Conservation (phyloP, 1,284 basidiomycete species). For the Ceratobasidium sp. region DNA sequence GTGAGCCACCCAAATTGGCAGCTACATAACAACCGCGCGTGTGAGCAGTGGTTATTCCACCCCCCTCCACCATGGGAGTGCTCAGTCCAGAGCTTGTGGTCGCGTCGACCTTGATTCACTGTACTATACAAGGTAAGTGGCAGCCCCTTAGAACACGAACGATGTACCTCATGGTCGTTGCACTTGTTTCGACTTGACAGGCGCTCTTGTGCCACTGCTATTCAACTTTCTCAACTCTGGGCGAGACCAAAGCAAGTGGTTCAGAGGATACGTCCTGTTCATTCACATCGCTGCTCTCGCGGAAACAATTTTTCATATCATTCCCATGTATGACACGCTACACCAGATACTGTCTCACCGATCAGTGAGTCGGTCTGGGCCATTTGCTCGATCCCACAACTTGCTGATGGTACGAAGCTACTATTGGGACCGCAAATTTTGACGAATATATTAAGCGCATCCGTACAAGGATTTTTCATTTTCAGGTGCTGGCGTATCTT, state of each 20-base stretch:
- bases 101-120: neutral
- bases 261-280: slow-evolving; percentile 23
- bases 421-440: neutral
- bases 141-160: neutral
- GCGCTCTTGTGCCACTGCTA: slow-evolving; percentile 16
- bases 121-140: neutral
- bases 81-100: slow-evolving; percentile 1
- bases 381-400: neutral
- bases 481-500: slow-evolving; percentile 39
- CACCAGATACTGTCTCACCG: neutral
- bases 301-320: slow-evolving; percentile 10
- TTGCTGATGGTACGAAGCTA: neutral
- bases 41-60: neutral
- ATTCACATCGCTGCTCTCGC: neutral
- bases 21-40: slow-evolving; percentile 2
- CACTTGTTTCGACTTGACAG: neutral
- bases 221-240: slow-evolving; percentile 12
- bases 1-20: neutral
- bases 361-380: neutral
- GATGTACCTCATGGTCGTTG: neutral
- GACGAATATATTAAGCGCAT: neutral
- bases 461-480: slow-evolving; percentile 39
- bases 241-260: slow-evolving; percentile 7
- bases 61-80: neutral
- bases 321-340: neutral